Conservation (phyloP, 75 land plant species). For the Cunninghamia lanceolata region DNA sequence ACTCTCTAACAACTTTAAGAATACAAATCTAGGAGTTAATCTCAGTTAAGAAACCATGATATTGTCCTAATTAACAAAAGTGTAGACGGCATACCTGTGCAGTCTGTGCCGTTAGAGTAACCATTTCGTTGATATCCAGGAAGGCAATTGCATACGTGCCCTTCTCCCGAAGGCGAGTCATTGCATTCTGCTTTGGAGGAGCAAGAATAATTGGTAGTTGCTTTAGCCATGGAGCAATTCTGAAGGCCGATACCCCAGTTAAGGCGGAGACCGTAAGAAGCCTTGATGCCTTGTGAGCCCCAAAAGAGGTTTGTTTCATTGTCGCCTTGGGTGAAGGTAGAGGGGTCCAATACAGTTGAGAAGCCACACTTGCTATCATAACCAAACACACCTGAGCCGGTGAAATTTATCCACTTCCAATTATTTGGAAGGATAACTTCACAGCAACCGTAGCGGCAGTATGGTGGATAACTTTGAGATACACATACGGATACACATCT, state of each 20-base stretch:
- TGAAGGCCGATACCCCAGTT: background rate
- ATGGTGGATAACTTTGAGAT: too few relatives aligned
- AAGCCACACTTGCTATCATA: background rate
- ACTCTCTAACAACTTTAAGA: too few relatives aligned
- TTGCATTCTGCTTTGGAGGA: too few relatives aligned
- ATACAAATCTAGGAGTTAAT: too few relatives aligned
- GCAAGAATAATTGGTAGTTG: background rate
- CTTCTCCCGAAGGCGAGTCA: too few relatives aligned
- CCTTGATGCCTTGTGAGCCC: background rate
- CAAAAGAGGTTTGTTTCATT: background rate
- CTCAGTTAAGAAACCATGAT: background rate
- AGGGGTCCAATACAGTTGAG: background rate
- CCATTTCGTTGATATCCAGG: too few relatives aligned
- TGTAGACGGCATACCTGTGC: background rate
- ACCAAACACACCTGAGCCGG: background rate
- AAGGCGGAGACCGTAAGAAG: background rate
- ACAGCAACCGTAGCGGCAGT: too few relatives aligned
- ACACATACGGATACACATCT: too few relatives aligned
- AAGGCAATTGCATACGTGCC: too few relatives aligned
- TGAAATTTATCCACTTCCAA: background rate
- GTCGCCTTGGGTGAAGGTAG: background rate
- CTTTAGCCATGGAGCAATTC: background rate
- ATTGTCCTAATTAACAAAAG: too few relatives aligned
- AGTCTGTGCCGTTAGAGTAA: background rate
- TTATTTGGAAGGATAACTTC: background rate